Conservation (phyloP, 1,284 basidiomycete genomes). For the Wolfiporia cocos region DNA sequence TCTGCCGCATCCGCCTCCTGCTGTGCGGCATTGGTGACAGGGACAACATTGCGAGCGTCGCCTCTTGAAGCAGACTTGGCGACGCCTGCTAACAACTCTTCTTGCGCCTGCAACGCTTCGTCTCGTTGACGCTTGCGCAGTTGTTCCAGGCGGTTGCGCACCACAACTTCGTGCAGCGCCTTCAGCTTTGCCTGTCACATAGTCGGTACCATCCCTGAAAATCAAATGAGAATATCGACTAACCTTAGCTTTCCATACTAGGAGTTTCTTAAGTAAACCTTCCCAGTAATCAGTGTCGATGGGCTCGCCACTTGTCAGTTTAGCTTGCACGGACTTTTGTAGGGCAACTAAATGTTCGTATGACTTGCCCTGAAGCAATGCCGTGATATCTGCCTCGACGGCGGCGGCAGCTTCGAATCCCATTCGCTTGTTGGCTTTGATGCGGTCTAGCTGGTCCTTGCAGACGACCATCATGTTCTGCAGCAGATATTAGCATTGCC, state of each 20-base stretch:
- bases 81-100: constrained; percentile 83
- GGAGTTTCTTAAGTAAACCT: constrained; percentile 79
- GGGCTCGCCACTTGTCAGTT: constrained; percentile 88
- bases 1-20: constrained; percentile 45
- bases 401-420: constrained; percentile 63
- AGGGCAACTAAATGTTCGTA: constrained; percentile 80
- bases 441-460: constrained; percentile 83
- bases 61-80: constrained; percentile 47
- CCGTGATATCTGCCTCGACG: constrained; percentile 77
- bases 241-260: constrained; percentile 99
- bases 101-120: constrained; percentile 88
- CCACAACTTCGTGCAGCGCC: constrained; percentile 90
- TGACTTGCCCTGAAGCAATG: constrained; percentile 72
- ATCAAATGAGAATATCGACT: not conserved
- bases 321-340: constrained; percentile 83
- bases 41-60: constrained; percentile 24
- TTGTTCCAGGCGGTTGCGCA: constrained; percentile 93
- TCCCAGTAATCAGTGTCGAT: constrained; percentile 99
- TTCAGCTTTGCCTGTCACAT: constrained; percentile 77
- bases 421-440: constrained; percentile 53
- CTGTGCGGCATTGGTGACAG: constrained; percentile 31
- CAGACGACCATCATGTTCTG: constrained; percentile 97
- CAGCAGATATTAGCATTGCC: no score
- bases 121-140: constrained; percentile 93
- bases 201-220: not conserved